phyloP scores from a whole-genome alignment of 2,329 filamentous ascomycete species.

The Aurifilum marmelostoma region DNA sequence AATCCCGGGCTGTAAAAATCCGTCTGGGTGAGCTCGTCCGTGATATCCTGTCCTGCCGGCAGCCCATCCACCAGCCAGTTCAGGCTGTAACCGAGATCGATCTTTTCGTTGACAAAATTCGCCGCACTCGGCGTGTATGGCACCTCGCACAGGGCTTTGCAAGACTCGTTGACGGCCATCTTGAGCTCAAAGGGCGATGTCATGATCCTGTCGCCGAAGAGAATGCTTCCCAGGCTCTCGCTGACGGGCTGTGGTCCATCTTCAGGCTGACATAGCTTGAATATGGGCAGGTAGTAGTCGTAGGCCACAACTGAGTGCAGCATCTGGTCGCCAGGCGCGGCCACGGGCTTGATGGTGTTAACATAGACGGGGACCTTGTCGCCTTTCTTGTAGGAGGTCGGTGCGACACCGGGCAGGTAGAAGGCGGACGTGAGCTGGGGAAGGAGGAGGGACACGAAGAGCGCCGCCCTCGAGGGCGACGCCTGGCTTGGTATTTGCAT shows the following conservation, averaged over 20 bases:
- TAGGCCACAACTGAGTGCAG: conserved; percentile 92
- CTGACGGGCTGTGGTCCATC: conserved; percentile 77
- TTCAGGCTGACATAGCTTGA: conserved; percentile 85
- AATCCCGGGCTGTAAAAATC: conserved; percentile 94
- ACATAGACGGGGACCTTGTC: conserved; percentile 86
- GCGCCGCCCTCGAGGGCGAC: conserved; percentile 50
- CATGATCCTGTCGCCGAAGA: conserved; percentile 96
- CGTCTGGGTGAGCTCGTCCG: conserved; percentile 74
- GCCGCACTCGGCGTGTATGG: conserved; percentile 67
- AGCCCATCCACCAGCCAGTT: conserved; percentile 97
- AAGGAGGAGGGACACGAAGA: conserved; percentile 54
- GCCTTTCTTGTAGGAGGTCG: conserved; percentile 83
- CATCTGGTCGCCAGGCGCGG: conserved; percentile 75
- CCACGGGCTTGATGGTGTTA: conserved; percentile 87
- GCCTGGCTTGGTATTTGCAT: conserved; percentile 53
- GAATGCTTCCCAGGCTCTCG: conserved; percentile 91
- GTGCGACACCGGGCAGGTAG: conserved; percentile 94
- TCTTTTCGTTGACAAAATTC: conserved; percentile 80
- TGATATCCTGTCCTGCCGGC: conserved; percentile 82
- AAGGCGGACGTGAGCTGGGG: conserved; percentile 71
- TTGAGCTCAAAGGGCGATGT: conserved; percentile 91
- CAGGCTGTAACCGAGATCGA: conserved; percentile 84
- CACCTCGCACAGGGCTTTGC: conserved; percentile 75
- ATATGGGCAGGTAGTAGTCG: conserved; percentile 90
- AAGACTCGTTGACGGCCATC: conserved; percentile 86